phyloP scores from a whole-genome alignment of 2,329 filamentous ascomycete species.

The Verticillium klebahnii region DNA sequence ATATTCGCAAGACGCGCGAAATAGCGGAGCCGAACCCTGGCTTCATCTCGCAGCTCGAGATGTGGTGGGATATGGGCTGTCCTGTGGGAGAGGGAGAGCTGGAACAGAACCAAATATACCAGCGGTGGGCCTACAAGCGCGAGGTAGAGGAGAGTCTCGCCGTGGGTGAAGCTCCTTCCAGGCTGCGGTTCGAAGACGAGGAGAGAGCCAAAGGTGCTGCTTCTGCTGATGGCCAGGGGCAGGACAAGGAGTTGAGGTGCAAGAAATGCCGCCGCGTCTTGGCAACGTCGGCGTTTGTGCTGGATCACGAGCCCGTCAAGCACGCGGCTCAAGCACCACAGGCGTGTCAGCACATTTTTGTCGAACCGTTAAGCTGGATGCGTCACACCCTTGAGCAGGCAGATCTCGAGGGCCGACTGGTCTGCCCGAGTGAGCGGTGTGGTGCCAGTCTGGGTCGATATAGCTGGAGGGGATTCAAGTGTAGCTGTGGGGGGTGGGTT shows the following conservation, averaged over 20 bases:
- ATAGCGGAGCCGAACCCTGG: conserved; percentile 86
- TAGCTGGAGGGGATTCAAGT: conserved; percentile 92
- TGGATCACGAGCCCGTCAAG: conserved; percentile 49
- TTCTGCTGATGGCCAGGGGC: conserved; percentile 7
- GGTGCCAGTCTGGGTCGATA: conserved; percentile 84
- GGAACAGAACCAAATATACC: conserved; percentile 70
- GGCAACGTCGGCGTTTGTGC: conserved; percentile 56
- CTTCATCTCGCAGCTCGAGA: conserved; percentile 82
- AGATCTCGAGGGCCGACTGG: conserved; percentile 75
- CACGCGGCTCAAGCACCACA: conserved; percentile 6
- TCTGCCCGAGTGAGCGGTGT: conserved; percentile 77
- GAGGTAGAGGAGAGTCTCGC: conserved; percentile 57
- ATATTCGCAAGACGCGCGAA: conserved; percentile 65
- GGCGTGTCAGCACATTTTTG: conserved; percentile 77
- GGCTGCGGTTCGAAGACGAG: conserved; percentile 79
- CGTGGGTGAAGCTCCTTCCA: conserved; percentile 73
- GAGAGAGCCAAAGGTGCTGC: conserved; percentile 25
- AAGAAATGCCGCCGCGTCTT: conserved; percentile 79
- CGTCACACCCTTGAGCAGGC: conserved; percentile 74
- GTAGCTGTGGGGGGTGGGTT: conserved; percentile 86
- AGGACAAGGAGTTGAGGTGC: conserved; percentile 66
- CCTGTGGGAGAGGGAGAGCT: conserved; percentile 48
- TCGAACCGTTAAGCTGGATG: conserved; percentile 97
- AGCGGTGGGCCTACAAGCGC: conserved; percentile 59
- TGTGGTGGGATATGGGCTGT: conserved; percentile 86